phyloP scores from a whole-genome alignment of 139 green algal genomes.

The Micractinium sp. region DNA sequence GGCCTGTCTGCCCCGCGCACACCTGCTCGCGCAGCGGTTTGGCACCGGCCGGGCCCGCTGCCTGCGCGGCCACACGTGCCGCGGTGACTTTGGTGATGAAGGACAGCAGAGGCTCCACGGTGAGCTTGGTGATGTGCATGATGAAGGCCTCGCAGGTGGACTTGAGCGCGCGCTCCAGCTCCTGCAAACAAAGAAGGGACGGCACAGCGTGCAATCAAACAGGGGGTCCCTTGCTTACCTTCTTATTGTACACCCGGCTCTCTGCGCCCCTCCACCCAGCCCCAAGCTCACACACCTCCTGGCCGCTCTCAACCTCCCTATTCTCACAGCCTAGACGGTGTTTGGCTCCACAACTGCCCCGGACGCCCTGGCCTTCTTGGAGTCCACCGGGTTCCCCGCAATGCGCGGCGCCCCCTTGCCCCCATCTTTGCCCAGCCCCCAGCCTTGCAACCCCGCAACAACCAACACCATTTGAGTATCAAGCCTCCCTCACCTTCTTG shows the following conservation, averaged over 20 bases:
- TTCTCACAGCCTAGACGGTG: no score
- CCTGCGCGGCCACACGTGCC: slow-evolving; percentile 56
- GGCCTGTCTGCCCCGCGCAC: neutral
- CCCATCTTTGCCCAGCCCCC: no score
- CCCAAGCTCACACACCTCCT: no score
- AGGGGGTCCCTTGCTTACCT: neutral
- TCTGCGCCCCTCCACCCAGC: no score
- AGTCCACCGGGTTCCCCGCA: slow-evolving; percentile 53
- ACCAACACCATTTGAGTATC: no score
- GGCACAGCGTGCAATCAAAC: no score
- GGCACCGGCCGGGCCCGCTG: slow-evolving; percentile 16
- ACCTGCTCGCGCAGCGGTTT: slow-evolving; percentile 78
- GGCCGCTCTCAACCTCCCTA: no score
- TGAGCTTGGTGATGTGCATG: slow-evolving; percentile 92
- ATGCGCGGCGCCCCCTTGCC: no score
- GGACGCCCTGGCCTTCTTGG: slow-evolving; percentile 37
- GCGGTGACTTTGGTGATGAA: slow-evolving; percentile 93
- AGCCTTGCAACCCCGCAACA: no score
- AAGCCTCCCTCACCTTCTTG: slow-evolving; percentile 32
- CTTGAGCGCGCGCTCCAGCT: slow-evolving; percentile 93
- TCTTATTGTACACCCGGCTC: no score
- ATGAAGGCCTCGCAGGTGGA: slow-evolving; percentile 92
- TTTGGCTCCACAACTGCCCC: no score
- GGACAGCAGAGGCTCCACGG: slow-evolving; percentile 92
- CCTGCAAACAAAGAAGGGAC: neutral